phyloP scores from a whole-genome alignment of 1,139 yeast species.

The Yamadazyma sp. region DNA sequence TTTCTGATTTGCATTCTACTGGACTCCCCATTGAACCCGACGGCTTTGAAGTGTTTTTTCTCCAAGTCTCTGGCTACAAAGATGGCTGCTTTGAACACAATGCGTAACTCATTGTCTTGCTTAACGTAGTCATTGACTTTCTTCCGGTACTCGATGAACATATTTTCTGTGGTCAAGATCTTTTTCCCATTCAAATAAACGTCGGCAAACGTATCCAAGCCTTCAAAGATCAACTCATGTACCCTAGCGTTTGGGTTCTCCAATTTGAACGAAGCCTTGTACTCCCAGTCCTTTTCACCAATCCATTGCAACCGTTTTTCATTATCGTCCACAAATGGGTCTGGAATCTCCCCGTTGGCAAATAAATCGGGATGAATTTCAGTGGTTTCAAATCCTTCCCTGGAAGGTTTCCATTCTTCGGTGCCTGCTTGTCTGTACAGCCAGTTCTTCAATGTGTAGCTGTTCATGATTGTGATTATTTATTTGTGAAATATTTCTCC shows the following conservation, averaged over 20 bases:
- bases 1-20: constrained; percentile 46
- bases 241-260: constrained; percentile 8
- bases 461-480: not conserved
- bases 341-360: constrained; percentile 35
- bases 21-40: constrained; percentile 41
- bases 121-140: constrained; percentile 13
- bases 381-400: constrained; percentile 12
- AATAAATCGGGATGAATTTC: constrained; percentile 42
- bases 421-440: constrained; percentile 11
- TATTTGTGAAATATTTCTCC: too few relatives aligned
- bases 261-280: constrained; percentile 21
- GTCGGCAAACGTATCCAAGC: constrained; percentile 46
- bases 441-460: constrained; percentile 12
- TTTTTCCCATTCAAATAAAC: constrained; percentile 33
- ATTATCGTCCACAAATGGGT: constrained; percentile 43
- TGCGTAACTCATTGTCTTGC: constrained; percentile 18
- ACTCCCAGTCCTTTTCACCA: constrained; percentile 44
- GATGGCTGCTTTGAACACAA: constrained; percentile 25
- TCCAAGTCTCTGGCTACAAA: constrained; percentile 21
- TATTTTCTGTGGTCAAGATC: constrained; percentile 34
- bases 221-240: constrained; percentile 36
- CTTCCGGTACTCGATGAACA: constrained; percentile 31
- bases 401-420: constrained; percentile 11
- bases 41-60: constrained; percentile 18
- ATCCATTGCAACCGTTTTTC: constrained; percentile 49